Base-by-base conservation (phyloP, 768 basidiomycete genomes). In the Psilocybe cyanescens region DNA sequence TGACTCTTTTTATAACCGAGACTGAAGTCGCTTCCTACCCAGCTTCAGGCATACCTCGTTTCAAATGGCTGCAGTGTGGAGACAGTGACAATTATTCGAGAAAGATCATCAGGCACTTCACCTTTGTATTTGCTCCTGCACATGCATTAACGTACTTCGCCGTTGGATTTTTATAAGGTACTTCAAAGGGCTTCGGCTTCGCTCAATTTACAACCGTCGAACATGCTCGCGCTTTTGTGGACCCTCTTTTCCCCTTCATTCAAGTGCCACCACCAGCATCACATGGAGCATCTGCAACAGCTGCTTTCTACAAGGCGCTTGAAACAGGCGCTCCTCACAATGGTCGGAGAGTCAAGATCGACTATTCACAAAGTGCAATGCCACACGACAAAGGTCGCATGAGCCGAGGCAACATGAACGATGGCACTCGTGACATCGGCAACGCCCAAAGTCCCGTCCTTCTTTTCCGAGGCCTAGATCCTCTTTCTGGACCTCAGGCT, bases 391-490 rank as follows among this genome's bases (percentile, higher is more conserved):
- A 83, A 67, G 83, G 86, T 9, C 83, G 86, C 56, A 67, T 78
- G 52, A 82, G 81, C 50, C 82, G 86, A 65, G 86, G 86, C 57
- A 87, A 88, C 58, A 72, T 81, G 74, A 99, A 97, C 70, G 97
- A 99, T 68, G 97, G 97, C 2, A 98, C 94, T 57, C 85, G 95
- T 57, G 97, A 99, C 76, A 97, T 99, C 69, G 97, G 94, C 63
- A 92, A 92, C 65, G 76, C 91, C 1, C 91, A 91, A 66, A 84
- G 85, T 29, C 83, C 94, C 19, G 88, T 98, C 14, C 79, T 99
- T 12, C 83, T 99, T 12, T 90, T 99, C 71, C 89, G 97, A 46
- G 94, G 94, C 14, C 81, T 99, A 33, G 97, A 98, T 72, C 87
- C 90, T 12, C 80, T 93, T 24, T 95, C 94, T 41, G 89, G 90